Evolutionary conservation across 2,329 filamentous ascomycete genomes (phyloP), one percentile per base, ranked within the genome.

Genomic region (Diplodia sapinea): DNA sequence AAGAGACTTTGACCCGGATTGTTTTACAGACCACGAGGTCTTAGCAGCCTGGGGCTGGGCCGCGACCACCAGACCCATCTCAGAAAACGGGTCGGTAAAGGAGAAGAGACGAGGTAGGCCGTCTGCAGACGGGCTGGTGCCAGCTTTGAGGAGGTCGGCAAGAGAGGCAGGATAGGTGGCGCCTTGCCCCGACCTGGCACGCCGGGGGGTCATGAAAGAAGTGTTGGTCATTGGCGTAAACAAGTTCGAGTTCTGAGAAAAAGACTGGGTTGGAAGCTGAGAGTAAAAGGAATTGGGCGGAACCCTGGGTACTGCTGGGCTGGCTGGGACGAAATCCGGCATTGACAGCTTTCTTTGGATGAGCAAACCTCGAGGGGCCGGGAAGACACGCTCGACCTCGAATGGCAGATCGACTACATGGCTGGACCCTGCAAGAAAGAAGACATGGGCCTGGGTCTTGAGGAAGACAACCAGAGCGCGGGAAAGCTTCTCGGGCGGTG

Each of bases 371-470:
- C 88, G 85, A 6, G 93, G 91, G 13, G 92, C 91, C 43, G 94
- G 88, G 77, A 94, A 92, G 36, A 92, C 93, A 65, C 88, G 88
- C 75, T 97, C 93, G 51, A 97, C 91, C 79, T 98, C 94, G 75
- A 99, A 99, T 1, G 94, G 94, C 75, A 99, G 88, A 77, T 97
- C 93, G 57, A 98, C 86, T 68, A 97, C 88, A 84, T 99, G 92
- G 75, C 88, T 95, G 40, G 92, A 89, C 23, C 94, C 94, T 1
- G 91, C 88, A 47, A 98, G 86, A 76, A 96, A 97, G 82, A 94
- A 96, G 71, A 99, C 88, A 76, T 98, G 94, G 26, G 92, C 93
- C 76, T 98, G 94, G 0, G 92, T 94, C 79, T 92, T 94, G 71
- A 99, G 87, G 72, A 98, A 91, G 61, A 99, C 91, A 8, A 98